phyloP scores from a whole-genome alignment of 768 basidiomycete species.

The Cystobasidium ongulense region DNA sequence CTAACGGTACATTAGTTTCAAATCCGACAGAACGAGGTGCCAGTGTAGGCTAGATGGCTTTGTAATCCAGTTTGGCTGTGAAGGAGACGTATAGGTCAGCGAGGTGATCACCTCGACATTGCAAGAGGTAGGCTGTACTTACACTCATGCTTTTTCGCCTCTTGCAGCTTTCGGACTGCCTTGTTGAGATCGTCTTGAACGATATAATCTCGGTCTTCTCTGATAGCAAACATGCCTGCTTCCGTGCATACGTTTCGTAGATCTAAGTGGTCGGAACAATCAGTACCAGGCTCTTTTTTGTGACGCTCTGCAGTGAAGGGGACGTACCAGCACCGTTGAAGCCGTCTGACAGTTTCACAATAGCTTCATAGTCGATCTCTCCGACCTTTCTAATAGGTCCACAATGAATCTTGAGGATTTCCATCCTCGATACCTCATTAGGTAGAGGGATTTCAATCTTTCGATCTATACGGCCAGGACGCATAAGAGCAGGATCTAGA shows the following conservation, averaged over 20 bases:
- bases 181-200: slow-evolving; percentile 93
- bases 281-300: slow-evolving; percentile 64
- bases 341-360: slow-evolving; percentile 86
- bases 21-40: not conserved
- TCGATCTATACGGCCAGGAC: slow-evolving; percentile 88
- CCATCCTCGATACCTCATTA: slow-evolving; percentile 89
- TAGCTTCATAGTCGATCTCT: slow-evolving; percentile 94
- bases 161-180: slow-evolving; percentile 86
- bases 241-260: slow-evolving; percentile 38
- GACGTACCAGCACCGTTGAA: slow-evolving; percentile 96
- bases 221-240: slow-evolving; percentile 90
- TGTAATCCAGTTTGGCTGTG: slow-evolving; percentile 28
- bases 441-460: slow-evolving; percentile 97
- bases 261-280: not conserved
- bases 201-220: slow-evolving; percentile 82
- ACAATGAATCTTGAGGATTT: slow-evolving; percentile 96
- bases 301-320: slow-evolving; percentile 54
- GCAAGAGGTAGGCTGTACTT: not conserved
- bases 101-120: not conserved
- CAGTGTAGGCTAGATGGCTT: not conserved
- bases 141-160: slow-evolving; percentile 54
- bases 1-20: not conserved
- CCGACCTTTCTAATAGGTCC: slow-evolving; percentile 87
- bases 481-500: slow-evolving; percentile 88
- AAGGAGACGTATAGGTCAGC: not conserved